Evolutionary conservation across 805 yeast species (phyloP), one percentile per base, ranked within the genome.

Genomic region (Lipomyces chichibuensis): DNA sequence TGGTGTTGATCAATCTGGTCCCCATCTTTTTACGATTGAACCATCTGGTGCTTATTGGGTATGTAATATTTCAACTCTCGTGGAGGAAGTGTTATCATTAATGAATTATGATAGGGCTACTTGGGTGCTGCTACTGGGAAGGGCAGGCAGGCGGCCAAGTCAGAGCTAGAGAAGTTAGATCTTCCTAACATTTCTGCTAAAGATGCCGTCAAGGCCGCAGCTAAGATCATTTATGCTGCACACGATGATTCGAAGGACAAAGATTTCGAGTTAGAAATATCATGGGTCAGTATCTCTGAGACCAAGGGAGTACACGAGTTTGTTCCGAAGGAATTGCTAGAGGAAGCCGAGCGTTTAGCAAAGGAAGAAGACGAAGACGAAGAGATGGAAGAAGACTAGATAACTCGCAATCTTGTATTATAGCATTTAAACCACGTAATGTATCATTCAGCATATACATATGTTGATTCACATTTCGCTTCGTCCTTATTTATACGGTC

Each of bases 211-310:
- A 92, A 90, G 74, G 90, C 90, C 76, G 98, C 98, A 39, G 98
- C 98, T 4, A 89, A 89, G 78, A 92, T 95, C 57, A 90, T 95
- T 75, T 90, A 92, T 75, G 82, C 89, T 71, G 98, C 98, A 1
- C 99, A 96, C 76, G 99, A 95, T 80, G 99, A 95, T 76, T 92
- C 92, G 79, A 95, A 94, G 79, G 99, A 95, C 77, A 95, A 94
- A 79, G 98, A 93, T 67, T 95, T 92, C 77, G 99, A 95, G 80
- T 84, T 95, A 71, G 99, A 95, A 76, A 84, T 95, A 75, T 86
- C 95, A 72, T 95, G 99, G 99, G 87, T 87, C 63, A 87, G 94
- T 49, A 75, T 77, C 49, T 84, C 85, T 35, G 94, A 89, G 75
- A 94, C 98, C 6, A 84, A 84, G 4, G 96, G 97, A 20, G 77